Evolutionary conservation across 495 filamentous ascomycete species (phyloP).

Genomic region (Astrothelium subdiscretum): DNA sequence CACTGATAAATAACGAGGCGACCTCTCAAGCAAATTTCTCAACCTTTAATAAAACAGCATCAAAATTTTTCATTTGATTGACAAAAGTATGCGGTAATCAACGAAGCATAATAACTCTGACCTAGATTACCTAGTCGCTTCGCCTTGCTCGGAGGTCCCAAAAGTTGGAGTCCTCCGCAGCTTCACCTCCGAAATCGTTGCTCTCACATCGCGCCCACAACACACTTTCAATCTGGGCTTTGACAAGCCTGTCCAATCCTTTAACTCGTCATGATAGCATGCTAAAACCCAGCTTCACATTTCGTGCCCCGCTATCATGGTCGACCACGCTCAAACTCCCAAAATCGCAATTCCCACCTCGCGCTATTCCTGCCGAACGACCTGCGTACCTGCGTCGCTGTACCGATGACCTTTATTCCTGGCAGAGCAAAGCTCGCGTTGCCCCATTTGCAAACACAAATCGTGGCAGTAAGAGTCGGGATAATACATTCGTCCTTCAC

Average conservation of each 20-base stretch:
- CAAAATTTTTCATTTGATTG: too few species aligned
- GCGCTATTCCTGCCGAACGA: constrained; percentile 35
- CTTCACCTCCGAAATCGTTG: neutral
- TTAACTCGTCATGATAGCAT: neutral
- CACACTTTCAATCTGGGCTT: neutral
- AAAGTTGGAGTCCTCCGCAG: neutral
- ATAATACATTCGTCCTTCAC: constrained; percentile 66
- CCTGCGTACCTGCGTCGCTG: constrained; percentile 61
- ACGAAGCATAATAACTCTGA: too few species aligned
- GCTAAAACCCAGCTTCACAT: neutral
- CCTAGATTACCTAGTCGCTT: neutral
- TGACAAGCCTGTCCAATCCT: neutral
- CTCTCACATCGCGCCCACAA: neutral
- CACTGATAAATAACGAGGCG: too few species aligned
- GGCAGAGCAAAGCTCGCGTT: constrained; percentile 57
- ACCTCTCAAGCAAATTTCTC: too few species aligned
- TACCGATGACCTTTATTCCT: constrained; percentile 79
- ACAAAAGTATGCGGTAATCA: too few species aligned
- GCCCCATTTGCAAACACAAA: constrained; percentile 16
- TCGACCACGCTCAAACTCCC: constrained; percentile 31
- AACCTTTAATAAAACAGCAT: too few species aligned
- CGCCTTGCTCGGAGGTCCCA: neutral
- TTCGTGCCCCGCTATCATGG: constrained; percentile 8
- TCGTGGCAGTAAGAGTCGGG: neutral
- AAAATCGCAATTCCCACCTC: constrained; percentile 32